Evolutionary conservation across 495 filamentous ascomycete genomes (phyloP), one percentile per base, ranked within the genome.

Genomic region (Rhizodiscina lignyota): DNA sequence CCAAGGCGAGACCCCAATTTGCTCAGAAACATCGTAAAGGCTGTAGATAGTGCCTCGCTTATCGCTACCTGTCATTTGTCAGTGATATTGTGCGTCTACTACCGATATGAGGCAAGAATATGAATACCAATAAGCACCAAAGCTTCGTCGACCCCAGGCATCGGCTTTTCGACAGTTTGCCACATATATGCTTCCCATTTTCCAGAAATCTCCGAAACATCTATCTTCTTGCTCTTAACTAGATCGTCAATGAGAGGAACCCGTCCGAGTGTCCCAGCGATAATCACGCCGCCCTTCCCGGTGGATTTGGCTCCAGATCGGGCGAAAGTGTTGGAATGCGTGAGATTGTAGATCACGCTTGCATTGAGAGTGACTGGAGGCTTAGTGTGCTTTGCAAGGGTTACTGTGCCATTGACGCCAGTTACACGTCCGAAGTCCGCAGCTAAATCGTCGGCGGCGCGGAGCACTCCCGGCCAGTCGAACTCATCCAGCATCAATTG

Each of bases 1-100:
- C 77, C 75, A 83, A 27, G 78, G 79, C 27, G 72, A 77, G 4
- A 83, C 74, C 13, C 79, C 78, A 34, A 83, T 82, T 42, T 82
- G 76, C 47, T 81, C 75, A 21, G 73, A 79, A 38, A 85, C 52
- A 31, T 75, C 72, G 55, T 85, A 83, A 36, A 81, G 60, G 10
- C 79, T 78, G 41, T 66, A 85, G 42, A 83, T 80, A 2, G 72
- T 70, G 1, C 76, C 79, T 19, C 79, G 64, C 31, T 71, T 65
- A 47, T 82, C 75, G 37, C 55, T 70, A 12, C 78, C 51, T 54
- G 30, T n/a, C 18, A 2, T 4, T 21, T 18, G 33, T 23, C 8
- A 43, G 30, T 15, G 19, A 4, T 27, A 18, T 29, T 20, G 28
- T 2, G 15, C 26, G 1, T 18, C 18, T 4, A 18, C n/a, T 16